These are phyloP conservation scores for Nicotiana undulata DNA, from an alignment of 257 asterid genomes.

Conservation along the genomic window DNA sequence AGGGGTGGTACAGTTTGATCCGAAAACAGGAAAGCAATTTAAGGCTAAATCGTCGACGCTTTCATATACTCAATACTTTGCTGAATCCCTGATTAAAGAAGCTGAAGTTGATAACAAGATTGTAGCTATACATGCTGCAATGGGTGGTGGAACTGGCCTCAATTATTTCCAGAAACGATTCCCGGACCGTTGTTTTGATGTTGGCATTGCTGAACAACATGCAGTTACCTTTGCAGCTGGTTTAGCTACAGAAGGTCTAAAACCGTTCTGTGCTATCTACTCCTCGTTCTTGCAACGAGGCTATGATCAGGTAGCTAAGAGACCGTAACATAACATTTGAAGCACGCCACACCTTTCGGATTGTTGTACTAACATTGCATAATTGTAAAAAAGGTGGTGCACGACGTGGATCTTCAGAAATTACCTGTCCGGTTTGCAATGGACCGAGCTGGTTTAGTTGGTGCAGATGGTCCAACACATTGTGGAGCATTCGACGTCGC, in stretches of 20 bases:
- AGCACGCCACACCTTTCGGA: neutral
- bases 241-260: conserved; percentile 71
- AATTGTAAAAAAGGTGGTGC: conserved; percentile 47
- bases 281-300: conserved; percentile 77
- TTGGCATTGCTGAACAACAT: conserved; percentile 85
- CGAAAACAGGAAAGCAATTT: conserved; percentile 58
- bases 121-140: conserved; percentile 78
- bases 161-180: conserved; percentile 56
- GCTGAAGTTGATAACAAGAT: conserved; percentile 52
- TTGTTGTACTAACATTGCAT: neutral
- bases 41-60: conserved; percentile 48
- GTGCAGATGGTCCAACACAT: conserved; percentile 84
- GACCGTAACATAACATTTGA: neutral
- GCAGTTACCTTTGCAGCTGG: conserved; percentile 88
- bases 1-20: conserved; percentile 83
- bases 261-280: conserved; percentile 78
- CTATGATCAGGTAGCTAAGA: conserved; percentile 53
- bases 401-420: conserved; percentile 79
- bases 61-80: conserved; percentile 66
- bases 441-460: conserved; percentile 84
- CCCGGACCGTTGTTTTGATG: conserved; percentile 70
- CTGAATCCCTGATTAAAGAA: conserved; percentile 70
- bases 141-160: conserved; percentile 89
- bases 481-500: conserved; percentile 83
- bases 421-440: conserved; percentile 76